Conservation (phyloP, 805 yeast species). For the Kluyveromyces dobzhanskii region DNA sequence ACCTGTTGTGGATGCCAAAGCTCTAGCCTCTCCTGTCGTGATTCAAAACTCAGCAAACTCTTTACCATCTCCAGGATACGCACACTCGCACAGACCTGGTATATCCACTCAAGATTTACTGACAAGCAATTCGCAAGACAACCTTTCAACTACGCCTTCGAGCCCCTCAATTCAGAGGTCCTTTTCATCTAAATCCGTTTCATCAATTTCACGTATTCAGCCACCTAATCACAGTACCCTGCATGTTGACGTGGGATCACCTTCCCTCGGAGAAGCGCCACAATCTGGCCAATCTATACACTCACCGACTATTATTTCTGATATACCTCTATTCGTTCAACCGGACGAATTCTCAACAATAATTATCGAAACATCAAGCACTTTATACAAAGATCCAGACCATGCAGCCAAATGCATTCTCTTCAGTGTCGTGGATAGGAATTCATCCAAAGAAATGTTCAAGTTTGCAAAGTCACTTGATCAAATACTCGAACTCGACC, state of each 20-base stretch:
- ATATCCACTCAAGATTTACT: neutral
- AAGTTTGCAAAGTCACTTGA: constrained; percentile 55
- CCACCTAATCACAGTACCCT: constrained; percentile 1
- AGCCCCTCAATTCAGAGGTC: neutral
- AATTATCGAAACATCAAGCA: constrained; percentile 40
- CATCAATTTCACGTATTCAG: neutral
- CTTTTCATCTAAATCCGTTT: neutral
- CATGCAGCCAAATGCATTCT: constrained; percentile 52
- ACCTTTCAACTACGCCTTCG: neutral
- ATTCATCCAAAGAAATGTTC: constrained; percentile 62
- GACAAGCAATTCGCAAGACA: neutral
- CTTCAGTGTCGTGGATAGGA: constrained; percentile 56
- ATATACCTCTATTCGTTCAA: constrained; percentile 44
- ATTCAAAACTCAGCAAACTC: neutral
- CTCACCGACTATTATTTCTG: constrained; percentile 17
- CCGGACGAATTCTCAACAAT: constrained; percentile 51
- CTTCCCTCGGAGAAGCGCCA: neutral
- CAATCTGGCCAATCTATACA: constrained; percentile 1
- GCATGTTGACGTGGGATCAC: neutral
- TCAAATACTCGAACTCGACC: constrained; percentile 55
- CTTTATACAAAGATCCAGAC: constrained; percentile 33
- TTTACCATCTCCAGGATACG: neutral
- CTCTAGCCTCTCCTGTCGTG: constrained; percentile 2
- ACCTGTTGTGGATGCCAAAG: neutral
- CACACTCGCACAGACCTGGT: neutral